A percentile compares a stretch with the other conserved stretches of the same genome.
phyloP scores from a whole-genome alignment of 495 filamentous ascomycete species.

The Beverwykella pulmonaria region DNA sequence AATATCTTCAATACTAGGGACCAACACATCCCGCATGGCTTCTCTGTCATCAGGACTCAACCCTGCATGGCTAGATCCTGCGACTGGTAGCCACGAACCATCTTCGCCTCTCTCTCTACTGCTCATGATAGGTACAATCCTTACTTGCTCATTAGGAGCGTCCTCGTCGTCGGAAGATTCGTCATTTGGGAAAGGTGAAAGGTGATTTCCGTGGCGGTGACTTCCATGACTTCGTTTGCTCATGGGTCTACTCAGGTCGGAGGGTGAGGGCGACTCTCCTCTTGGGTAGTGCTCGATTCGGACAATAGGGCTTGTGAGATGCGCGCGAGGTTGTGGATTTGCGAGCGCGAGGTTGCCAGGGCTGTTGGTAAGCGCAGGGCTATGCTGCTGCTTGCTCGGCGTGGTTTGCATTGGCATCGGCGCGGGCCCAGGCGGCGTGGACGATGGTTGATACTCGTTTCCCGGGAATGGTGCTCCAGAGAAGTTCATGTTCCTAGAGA shows the following conservation, averaged over 20 bases:
- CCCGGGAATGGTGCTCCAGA: conserved; percentile 4
- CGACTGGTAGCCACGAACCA: conserved; percentile 37
- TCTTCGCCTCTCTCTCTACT: conserved; percentile 35
- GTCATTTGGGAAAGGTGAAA: conserved; percentile 37
- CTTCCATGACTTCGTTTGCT: conserved; percentile 41
- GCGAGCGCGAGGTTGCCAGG: conserved; percentile 18
- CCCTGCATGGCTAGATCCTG: conserved; percentile 34
- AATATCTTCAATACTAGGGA: conserved; percentile 42
- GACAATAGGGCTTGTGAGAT: conserved; percentile 40
- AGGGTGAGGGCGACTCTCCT: conserved; percentile 32
- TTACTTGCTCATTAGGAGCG: conserved; percentile 4
- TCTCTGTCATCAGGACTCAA: conserved; percentile 36
- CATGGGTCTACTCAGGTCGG: conserved; percentile 29
- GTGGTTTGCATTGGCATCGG: conserved; percentile 12
- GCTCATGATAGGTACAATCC: conserved; percentile 9
- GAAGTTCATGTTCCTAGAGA: background rate
- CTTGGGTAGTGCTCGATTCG: conserved; percentile 31
- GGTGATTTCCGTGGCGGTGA: conserved; percentile 35
- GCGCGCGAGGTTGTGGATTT: conserved; percentile 32
- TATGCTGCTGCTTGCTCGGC: conserved; percentile 36
- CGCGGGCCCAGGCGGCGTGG: conserved; percentile 21
- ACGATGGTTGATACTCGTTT: conserved; percentile 20
- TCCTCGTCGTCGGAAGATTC: conserved; percentile 38
- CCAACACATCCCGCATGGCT: conserved; percentile 28
- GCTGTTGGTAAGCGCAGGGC: conserved; percentile 38